A percentile compares a stretch with the other conserved stretches of the same genome.
These are phyloP conservation scores for Paraconiothyrium sp. DNA, from an alignment of 2,329 filamentous ascomycete species.

Conservation along the genomic window DNA sequence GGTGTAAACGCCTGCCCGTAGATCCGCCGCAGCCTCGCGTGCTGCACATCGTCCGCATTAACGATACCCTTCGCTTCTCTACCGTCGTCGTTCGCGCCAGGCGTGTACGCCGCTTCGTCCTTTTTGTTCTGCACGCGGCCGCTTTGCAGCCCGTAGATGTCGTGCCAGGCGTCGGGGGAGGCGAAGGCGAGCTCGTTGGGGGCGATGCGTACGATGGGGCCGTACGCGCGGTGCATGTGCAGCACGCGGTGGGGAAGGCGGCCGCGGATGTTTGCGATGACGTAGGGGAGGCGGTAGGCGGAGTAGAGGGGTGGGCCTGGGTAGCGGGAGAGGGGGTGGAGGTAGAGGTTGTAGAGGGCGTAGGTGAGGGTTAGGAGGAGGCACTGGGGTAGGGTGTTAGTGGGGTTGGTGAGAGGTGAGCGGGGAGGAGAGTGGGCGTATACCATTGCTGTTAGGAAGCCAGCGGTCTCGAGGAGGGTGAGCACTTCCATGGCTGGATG, in stretches of 20 bases:
- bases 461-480: background rate
- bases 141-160: conserved; percentile 47
- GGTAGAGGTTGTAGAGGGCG: conserved; percentile 22
- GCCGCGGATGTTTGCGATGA: conserved; percentile 19
- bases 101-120: background rate
- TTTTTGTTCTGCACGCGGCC: background rate
- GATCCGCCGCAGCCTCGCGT: background rate
- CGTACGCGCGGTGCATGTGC: conserved; percentile 35
- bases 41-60: background rate
- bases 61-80: background rate
- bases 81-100: background rate
- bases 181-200: conserved; percentile 60
- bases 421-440: too few species aligned
- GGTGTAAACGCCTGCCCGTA: conserved; percentile 1
- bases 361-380: conserved; percentile 12
- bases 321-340: conserved; percentile 23
- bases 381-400: background rate
- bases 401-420: too few species aligned
- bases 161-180: conserved; percentile 52
- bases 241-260: conserved; percentile 14
- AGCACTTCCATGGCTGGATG: background rate
- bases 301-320: conserved; percentile 23
- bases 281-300: conserved; percentile 20
- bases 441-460: background rate
- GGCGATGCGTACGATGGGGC: conserved; percentile 57